Evolutionary conservation across 164 flowering plant species (phyloP), one percentile per base, ranked within the genome.

Genomic region (Vitis labrusca): DNA sequence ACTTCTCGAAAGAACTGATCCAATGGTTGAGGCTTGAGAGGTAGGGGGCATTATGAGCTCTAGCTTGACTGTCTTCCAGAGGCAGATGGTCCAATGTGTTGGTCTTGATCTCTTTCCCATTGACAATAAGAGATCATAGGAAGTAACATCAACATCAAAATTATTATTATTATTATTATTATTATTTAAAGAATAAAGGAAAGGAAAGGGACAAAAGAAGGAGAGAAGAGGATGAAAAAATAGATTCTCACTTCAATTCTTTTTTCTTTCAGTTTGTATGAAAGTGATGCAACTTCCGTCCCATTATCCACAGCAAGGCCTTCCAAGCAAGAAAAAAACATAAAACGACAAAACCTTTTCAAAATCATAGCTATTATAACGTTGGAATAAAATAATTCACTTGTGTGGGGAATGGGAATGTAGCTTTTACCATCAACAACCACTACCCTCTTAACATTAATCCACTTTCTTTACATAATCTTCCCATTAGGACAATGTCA

Each of bases 311-410:
- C 5, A 50, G 11, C 56, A 13, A 1, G 10, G 56, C 2, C 56
- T 53, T 53, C 56, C 56, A 53, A 53, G 16, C 56, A 53, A 53
- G 56, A 53, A 53, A n/a, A 53, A 53, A 53, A 53, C 56, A 53
- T 53, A 53, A 12, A 53, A 13, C 56, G 56, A 53, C 56, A 53
- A n/a, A 53, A 53, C 15, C 56, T 53, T 53, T 53, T 53, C n/a
- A 53, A 53, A 53, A 53, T 53, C 56, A 53, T 53, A 53, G 56
- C 56, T n/a, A 53, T 53, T n/a, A 53, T 53, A 13, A 53, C 56
- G 7, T 53, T 53, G 4, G 56, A 53, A 53, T 53, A 53, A 53
- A 53, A n/a, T 53, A n/a, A 10, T 12, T 53, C n/a, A 53, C 56
- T 51, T 12, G 56, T 53, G 56, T 53, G 56, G 56, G 56, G 56